Evolutionary conservation across 805 yeast species (phyloP).

Genomic region (Cyberlindnera japonica): DNA sequence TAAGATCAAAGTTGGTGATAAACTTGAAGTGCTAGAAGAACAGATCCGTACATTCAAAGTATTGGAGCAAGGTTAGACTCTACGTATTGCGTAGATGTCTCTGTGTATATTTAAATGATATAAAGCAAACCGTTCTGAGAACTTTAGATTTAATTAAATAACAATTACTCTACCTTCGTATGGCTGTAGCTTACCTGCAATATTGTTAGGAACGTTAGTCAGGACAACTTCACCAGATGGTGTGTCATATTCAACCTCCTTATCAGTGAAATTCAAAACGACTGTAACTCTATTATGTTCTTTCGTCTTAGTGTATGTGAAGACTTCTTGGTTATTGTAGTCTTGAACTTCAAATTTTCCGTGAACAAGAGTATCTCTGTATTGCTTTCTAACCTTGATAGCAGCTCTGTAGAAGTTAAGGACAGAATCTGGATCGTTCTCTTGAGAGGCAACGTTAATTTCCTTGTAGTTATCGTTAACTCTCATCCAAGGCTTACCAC

Average conservation of each 20-base stretch:
- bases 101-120: too few relatives aligned
- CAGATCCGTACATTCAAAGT: too few relatives aligned
- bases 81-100: too few relatives aligned
- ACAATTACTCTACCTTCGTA: conserved; percentile 44
- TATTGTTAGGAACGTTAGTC: conserved; percentile 30
- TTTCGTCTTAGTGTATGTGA: conserved; percentile 39
- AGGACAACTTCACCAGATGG: conserved; percentile 32
- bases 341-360: conserved; percentile 46
- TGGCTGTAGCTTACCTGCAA: conserved; percentile 34
- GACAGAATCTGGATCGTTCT: conserved; percentile 42
- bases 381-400: conserved; percentile 39
- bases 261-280: conserved; percentile 42
- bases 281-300: conserved; percentile 34
- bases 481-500: conserved; percentile 51
- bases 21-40: too few relatives aligned
- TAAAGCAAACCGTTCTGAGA: too few relatives aligned
- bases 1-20: too few relatives aligned
- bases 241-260: conserved; percentile 31
- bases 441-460: conserved; percentile 46
- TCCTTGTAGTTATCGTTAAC: conserved; percentile 47
- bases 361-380: conserved; percentile 42
- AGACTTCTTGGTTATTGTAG: conserved; percentile 37
- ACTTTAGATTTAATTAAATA: too few relatives aligned
- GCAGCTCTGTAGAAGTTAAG: conserved; percentile 44
- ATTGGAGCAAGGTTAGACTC: too few relatives aligned